phyloP scores from a whole-genome alignment of 1,284 basidiomycete genomes.

The Meira miltonrushii region DNA sequence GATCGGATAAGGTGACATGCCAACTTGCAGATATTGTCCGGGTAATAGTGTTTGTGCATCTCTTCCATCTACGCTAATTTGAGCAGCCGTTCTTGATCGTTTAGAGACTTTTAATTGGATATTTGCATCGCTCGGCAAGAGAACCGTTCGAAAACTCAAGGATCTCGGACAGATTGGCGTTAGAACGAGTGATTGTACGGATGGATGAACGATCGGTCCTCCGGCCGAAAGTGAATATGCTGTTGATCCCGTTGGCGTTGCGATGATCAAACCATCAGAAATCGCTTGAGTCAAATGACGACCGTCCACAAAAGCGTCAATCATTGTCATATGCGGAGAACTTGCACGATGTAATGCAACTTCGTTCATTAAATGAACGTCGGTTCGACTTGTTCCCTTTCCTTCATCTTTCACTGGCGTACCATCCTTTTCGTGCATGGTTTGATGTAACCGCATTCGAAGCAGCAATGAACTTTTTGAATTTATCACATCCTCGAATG shows the following conservation, averaged over 20 bases:
- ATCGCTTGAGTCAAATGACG: conserved; percentile 92
- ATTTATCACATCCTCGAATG: conserved; percentile 34
- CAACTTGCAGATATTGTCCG: conserved; percentile 77
- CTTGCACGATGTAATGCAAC: conserved; percentile 85
- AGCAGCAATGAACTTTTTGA: conserved; percentile 36
- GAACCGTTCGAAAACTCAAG: conserved; percentile 82
- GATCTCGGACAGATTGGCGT: conserved; percentile 93
- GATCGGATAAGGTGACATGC: conserved; percentile 80
- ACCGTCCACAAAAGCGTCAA: conserved; percentile 90
- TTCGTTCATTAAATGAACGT: conserved; percentile 97
- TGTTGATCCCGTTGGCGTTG: conserved; percentile 93
- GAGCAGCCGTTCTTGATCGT: conserved; percentile 75
- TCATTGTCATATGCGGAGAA: conserved; percentile 84
- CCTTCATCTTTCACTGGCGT: conserved; percentile 6
- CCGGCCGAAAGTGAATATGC: conserved; percentile 94
- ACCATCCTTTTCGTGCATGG: conserved; percentile 25
- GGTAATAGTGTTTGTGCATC: conserved; percentile 72
- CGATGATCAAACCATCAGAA: conserved; percentile 87
- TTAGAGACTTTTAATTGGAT: conserved; percentile 78
- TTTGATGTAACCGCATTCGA: conserved; percentile 40
- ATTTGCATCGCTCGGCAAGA: conserved; percentile 75
- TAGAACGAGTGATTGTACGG: conserved; percentile 77
- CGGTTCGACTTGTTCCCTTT: conserved; percentile 53
- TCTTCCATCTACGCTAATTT: conserved; percentile 87
- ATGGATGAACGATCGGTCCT: conserved; percentile 92